phyloP scores from a whole-genome alignment of 2,329 filamentous ascomycete genomes.

The Metarhizium sp. region DNA sequence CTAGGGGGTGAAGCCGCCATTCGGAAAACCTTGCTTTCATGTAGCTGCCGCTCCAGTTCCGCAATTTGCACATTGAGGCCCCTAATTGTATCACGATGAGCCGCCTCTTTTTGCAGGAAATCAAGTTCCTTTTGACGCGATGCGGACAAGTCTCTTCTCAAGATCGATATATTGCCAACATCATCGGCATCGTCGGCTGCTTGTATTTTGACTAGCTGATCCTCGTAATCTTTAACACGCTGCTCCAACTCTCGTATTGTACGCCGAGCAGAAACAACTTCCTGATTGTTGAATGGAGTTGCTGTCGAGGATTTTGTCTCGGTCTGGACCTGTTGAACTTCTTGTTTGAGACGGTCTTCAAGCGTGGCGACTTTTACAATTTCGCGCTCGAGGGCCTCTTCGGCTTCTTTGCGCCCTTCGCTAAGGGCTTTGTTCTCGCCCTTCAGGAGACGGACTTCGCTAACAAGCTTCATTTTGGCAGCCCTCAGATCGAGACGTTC shows the following conservation, averaged over 20 bases:
- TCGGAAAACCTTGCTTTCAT: conserved; percentile 51
- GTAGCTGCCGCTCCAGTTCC: conserved; percentile 58
- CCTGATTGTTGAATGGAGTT: conserved; percentile 39
- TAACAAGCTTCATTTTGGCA: conserved; percentile 58
- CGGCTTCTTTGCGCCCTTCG: conserved; percentile 48
- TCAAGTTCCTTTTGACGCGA: conserved; percentile 59
- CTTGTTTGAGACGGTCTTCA: conserved; percentile 50
- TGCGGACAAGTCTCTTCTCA: conserved; percentile 53
- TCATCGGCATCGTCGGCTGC: conserved; percentile 29
- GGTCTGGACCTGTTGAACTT: conserved; percentile 42
- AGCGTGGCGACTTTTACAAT: conserved; percentile 57
- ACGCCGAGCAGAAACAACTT: conserved; percentile 48
- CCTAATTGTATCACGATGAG: conserved; percentile 53
- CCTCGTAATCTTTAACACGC: conserved; percentile 46
- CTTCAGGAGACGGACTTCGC: conserved; percentile 53
- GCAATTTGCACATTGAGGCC: conserved; percentile 54
- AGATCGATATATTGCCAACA: conserved; percentile 45
- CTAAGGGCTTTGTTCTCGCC: conserved; percentile 52
- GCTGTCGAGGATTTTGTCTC: conserved; percentile 33
- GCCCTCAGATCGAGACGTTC: conserved; percentile 61
- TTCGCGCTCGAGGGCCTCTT: conserved; percentile 56
- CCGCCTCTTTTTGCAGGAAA: conserved; percentile 54
- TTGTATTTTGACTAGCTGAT: conserved; percentile 25
- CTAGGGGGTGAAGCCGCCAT: conserved; percentile 34
- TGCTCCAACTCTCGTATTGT: conserved; percentile 58